Conservation (phyloP, 495 filamentous ascomycete genomes). For the Penicillium pulvis region DNA sequence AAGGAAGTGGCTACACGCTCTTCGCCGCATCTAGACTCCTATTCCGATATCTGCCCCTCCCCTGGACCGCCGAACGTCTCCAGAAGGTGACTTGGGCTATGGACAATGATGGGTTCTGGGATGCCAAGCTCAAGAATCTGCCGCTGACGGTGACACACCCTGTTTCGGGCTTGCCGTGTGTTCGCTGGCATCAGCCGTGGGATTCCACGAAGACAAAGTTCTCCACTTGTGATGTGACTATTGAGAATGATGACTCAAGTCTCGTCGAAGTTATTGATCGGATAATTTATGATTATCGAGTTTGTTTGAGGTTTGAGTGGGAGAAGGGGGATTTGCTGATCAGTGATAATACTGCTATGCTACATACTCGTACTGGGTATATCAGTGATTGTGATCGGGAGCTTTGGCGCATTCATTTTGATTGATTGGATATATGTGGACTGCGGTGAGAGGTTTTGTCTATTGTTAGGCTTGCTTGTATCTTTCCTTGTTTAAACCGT, state of each 20-base stretch:
- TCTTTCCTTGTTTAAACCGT: background rate
- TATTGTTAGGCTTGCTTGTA: background rate
- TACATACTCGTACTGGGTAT: constrained; percentile 56
- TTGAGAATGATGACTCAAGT: constrained; percentile 43
- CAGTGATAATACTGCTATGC: constrained; percentile 52
- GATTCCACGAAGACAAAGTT: constrained; percentile 49
- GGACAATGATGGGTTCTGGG: constrained; percentile 42
- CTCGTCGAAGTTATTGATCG: constrained; percentile 34
- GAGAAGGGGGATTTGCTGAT: constrained; percentile 58
- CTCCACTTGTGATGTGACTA: constrained; percentile 44
- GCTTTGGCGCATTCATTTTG: constrained; percentile 54
- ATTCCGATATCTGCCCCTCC: constrained; percentile 48
- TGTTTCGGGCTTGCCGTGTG: constrained; percentile 40
- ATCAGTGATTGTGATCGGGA: constrained; percentile 43
- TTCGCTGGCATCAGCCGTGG: constrained; percentile 61
- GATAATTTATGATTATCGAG: constrained; percentile 52
- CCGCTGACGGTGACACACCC: constrained; percentile 54
- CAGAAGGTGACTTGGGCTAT: constrained; percentile 43
- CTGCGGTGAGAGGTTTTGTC: background rate
- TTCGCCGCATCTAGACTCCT: constrained; percentile 54
- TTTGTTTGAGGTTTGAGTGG: constrained; percentile 51
- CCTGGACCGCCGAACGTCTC: constrained; percentile 41
- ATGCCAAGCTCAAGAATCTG: constrained; percentile 40
- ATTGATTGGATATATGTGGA: constrained; percentile 18
- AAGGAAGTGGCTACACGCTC: constrained; percentile 52